Evolutionary conservation across 148 eudicot species (phyloP), one percentile per base, ranked within the genome.

Genomic region (Diospyros lotus): DNA sequence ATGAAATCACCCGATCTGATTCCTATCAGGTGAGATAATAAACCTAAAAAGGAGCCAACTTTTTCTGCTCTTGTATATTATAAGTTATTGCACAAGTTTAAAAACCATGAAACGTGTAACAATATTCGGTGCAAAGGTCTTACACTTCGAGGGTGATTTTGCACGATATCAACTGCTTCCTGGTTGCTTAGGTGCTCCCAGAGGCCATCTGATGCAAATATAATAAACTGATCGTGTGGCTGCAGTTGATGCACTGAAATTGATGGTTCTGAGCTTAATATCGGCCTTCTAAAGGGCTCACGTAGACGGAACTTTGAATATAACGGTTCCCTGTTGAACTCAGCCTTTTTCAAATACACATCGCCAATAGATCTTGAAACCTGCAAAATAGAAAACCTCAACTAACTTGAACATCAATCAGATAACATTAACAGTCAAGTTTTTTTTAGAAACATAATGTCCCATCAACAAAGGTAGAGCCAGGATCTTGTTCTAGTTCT

Each of bases 181-280:
- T 91, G 92, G 85, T 91, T 89, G 81, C 75, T 87, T 62, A 92
- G 86, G 82, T 92, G 92, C 87, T 92, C 97, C 94, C 97, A 92
- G 15, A 92, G 86, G 41, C 97, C 94, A 78, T 92, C 97, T 4
- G 94, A 92, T 59, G 97, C 94, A 74, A 87, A 88, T 82, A 92
- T 92, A 18, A 92, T 78, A 82, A 92, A 90, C 56, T 81, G 92
- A 84, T 92, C 97, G 43, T 86, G 86, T 14, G 92, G 86, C 73
- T 85, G 88, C 73, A 92, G 74, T 61, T 83, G 88, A 55, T 88
- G 92, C 53, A 77, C 84, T 41, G 79, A 68, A 66, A 92, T 87
- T 44, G 94, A 61, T 7, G 97, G 97, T 10, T 92, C 97, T 56
- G 97, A 77, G 64, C 97, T 92, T 84, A 92, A 80, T 73, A 92